phyloP scores from a whole-genome alignment of 805 yeast genomes.

The Lipomyces kockii region DNA sequence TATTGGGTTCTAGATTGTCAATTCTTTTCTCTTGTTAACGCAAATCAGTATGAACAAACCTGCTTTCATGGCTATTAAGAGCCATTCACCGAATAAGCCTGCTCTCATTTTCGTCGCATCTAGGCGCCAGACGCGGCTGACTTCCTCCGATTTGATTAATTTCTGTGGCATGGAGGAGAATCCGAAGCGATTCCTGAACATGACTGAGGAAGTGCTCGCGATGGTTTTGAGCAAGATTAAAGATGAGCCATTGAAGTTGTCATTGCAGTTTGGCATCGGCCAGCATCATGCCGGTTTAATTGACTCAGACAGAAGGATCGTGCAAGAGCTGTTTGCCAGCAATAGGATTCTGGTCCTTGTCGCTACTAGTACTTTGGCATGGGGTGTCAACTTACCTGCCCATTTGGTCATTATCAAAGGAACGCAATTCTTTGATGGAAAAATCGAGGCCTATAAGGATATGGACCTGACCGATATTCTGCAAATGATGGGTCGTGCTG shows the following conservation, averaged over 20 bases:
- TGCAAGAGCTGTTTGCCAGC: constrained; percentile 71
- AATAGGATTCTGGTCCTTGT: constrained; percentile 72
- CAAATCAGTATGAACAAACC: constrained; percentile 75
- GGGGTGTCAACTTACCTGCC: constrained; percentile 87
- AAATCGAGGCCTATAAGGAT: constrained; percentile 68
- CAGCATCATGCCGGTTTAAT: constrained; percentile 83
- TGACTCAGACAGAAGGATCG: constrained; percentile 69
- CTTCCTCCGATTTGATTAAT: constrained; percentile 77
- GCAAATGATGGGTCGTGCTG: constrained; percentile 88
- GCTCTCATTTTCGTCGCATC: constrained; percentile 85
- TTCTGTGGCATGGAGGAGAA: constrained; percentile 78
- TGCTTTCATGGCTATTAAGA: constrained; percentile 88
- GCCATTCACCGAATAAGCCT: constrained; percentile 85
- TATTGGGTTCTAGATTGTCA: background rate
- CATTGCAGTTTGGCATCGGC: constrained; percentile 80
- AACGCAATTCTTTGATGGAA: constrained; percentile 64
- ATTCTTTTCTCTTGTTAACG: background rate
- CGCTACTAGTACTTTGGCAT: constrained; percentile 83
- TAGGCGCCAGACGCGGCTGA: constrained; percentile 78
- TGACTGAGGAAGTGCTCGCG: constrained; percentile 67
- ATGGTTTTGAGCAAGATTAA: constrained; percentile 59
- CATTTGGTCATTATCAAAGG: constrained; percentile 79
- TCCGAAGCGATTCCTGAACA: constrained; percentile 69
- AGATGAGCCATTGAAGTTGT: constrained; percentile 78
- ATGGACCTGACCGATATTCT: constrained; percentile 83